phyloP scores from a whole-genome alignment of 2,329 filamentous ascomycete genomes.

The Colletotrichum ledebouriae region DNA sequence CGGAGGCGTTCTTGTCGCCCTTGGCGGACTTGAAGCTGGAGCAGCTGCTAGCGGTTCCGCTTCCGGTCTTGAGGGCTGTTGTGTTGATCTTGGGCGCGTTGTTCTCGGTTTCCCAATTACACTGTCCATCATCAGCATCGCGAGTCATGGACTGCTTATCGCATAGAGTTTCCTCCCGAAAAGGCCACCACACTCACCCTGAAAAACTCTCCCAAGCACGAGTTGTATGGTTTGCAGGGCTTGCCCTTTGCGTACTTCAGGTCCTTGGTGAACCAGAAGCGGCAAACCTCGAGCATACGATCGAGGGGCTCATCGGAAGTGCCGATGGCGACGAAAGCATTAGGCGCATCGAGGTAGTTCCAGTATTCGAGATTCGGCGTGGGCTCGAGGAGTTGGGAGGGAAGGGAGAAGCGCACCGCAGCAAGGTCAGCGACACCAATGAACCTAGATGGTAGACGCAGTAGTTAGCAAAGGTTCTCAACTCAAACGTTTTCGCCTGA shows the following conservation, averaged over 20 bases:
- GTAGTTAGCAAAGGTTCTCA: conserved; percentile 22
- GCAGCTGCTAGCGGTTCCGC: conserved; percentile 57
- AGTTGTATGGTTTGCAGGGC: conserved; percentile 99
- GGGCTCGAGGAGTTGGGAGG: conserved; percentile 94
- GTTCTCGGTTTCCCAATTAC: conserved; percentile 94
- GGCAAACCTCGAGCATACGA: conserved; percentile 92
- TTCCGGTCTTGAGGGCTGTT: conserved; percentile 55
- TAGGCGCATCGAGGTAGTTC: conserved; percentile 96
- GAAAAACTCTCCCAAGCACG: conserved; percentile 96
- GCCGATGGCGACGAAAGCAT: conserved; percentile 86
- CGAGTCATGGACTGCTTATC: conserved; percentile 3
- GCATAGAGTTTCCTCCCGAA: not conserved
- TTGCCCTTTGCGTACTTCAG: conserved; percentile 99
- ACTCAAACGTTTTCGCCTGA: not conserved
- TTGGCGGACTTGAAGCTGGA: conserved; percentile 62
- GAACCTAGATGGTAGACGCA: conserved; percentile 71
- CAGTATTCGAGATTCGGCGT: conserved; percentile 99
- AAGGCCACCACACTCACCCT: conserved; percentile 69
- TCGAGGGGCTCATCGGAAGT: conserved; percentile 92
- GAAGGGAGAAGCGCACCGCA: conserved; percentile 93
- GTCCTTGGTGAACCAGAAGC: conserved; percentile 99
- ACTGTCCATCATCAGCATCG: conserved; percentile 64
- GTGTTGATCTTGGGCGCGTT: conserved; percentile 76
- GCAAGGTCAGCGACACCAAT: conserved; percentile 97
- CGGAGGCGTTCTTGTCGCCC: conserved; percentile 61